phyloP scores from a whole-genome alignment of 2,329 filamentous ascomycete species.

The Fusarium musae region DNA sequence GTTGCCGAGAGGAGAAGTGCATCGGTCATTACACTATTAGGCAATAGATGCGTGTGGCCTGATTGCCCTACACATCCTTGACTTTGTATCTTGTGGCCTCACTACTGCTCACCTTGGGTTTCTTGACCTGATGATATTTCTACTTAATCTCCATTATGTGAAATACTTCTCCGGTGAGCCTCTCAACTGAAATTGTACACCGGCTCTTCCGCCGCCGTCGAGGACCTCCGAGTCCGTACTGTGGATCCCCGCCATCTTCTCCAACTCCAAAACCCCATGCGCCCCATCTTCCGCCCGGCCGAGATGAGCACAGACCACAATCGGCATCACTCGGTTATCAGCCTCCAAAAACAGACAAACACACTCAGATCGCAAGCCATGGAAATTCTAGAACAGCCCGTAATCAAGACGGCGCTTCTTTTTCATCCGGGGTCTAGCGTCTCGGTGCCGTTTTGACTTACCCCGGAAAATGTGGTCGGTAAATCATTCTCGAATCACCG shows the following conservation, averaged over 20 bases:
- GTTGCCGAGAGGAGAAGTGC: conserved; percentile 31
- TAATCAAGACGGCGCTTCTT: not conserved
- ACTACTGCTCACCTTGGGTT: not conserved
- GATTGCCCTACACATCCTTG: conserved; percentile 16
- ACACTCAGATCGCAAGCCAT: not conserved
- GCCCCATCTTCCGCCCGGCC: conserved; percentile 24
- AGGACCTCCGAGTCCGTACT: not conserved
- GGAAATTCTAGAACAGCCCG: conserved; percentile 6
- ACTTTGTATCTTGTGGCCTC: not conserved
- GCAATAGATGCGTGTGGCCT: conserved; percentile 29
- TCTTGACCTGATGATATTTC: fast-evolving
- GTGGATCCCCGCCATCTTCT: not conserved
- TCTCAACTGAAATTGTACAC: not conserved
- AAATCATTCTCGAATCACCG: conserved; percentile 37
- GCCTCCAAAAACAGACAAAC: not conserved
- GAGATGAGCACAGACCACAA: conserved; percentile 44
- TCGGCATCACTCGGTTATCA: conserved; percentile 45
- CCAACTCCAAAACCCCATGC: not conserved
- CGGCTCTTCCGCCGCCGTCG: not conserved
- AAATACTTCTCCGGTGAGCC: not conserved
- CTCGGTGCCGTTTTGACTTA: conserved; percentile 6
- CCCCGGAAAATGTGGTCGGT: conserved; percentile 38
- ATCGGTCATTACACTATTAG: conserved; percentile 27
- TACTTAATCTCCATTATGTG: fast-evolving
- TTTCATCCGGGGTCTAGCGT: conserved; percentile 11